Base-by-base conservation (phyloP, 2,329 filamentous ascomycete species). In the Cucurbitaria berberidis region DNA sequence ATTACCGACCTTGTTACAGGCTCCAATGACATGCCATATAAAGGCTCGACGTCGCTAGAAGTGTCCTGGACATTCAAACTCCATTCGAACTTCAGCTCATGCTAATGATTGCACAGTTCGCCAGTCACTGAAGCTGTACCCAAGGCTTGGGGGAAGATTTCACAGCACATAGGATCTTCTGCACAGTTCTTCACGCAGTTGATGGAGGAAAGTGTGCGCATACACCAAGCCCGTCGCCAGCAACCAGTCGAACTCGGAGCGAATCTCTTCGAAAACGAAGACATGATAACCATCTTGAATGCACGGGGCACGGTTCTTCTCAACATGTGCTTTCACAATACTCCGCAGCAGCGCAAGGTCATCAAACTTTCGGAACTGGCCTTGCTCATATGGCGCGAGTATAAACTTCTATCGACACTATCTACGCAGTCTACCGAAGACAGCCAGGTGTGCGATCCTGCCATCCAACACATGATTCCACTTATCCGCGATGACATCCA, bases 271-370 rank as follows among this genome's bases (percentile, higher is more conserved):
- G 35, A 46, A 4, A 36, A 32, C n/a, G 36, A 47, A 2, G 38
- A 46, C 38, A 46, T 52, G 36, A 29, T 41, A 15, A 34, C 22
- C 6, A 52, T 52, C 27, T 19, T 52, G 21, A 52, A 47, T 16
- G 36, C 43, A 1, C 49, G 49, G 11, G 49, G 22, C 3, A 52
- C 49, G 2, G 49, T 47, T 9, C n/a, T 52, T 19, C 49, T 52
- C 10, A 52, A 52, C 27, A 21, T 32, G 11, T 42, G 29, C n/a
- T 52, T 52, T 30, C 26, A 30, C 5, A 16, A 11, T 10, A 21
- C 18, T 18, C 13, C 6, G 5, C 35, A 16, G 5, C 3, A 19
- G 3, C 6, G 5, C 16, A 7, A 36, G 5, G 27, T 52, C 29
- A n/a, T 52, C 26, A 19, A 16, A 13, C 43, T 46, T 10, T 15